Evolutionary conservation across 176 grass and related monocot species (phyloP).

Genomic region (Zea mays): DNA sequence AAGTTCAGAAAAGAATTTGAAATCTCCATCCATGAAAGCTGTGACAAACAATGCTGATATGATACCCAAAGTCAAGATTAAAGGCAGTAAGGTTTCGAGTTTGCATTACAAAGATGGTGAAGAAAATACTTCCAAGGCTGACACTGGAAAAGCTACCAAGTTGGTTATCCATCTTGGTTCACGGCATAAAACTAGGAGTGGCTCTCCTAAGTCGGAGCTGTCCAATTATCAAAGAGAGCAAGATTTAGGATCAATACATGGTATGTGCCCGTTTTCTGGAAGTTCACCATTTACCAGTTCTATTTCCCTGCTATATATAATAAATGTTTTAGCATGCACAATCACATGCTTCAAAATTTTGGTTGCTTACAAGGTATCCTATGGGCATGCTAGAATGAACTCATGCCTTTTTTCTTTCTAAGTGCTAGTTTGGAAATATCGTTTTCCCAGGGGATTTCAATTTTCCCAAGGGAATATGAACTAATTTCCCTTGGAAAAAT

Average conservation of each 20-base stretch:
- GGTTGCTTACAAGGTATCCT: too few species aligned
- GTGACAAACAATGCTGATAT: constrained; percentile 35
- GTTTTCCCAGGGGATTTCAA: too few species aligned
- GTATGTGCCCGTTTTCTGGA: constrained; percentile 51
- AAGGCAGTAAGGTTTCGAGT: constrained; percentile 57
- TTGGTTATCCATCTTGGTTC: constrained; percentile 90
- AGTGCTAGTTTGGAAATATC: too few species aligned
- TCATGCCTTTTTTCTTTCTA: constrained; percentile 20
- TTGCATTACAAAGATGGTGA: constrained; percentile 68
- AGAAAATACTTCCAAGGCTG: constrained; percentile 60
- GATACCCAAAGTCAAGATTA: constrained; percentile 73
- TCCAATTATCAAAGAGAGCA: constrained; percentile 75
- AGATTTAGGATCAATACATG: constrained; percentile 56
- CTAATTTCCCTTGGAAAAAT: too few species aligned
- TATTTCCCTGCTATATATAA: constrained; percentile 32
- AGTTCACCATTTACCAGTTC: constrained; percentile 39
- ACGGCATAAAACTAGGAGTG: constrained; percentile 73
- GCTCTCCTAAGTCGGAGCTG: constrained; percentile 76
- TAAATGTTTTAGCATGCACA: constrained; percentile 24
- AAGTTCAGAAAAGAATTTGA: constrained; percentile 50
- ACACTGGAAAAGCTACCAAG: constrained; percentile 74
- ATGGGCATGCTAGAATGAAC: background rate
- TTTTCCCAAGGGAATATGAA: too few species aligned
- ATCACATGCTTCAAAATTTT: background rate
- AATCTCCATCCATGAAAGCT: constrained; percentile 37